Evolutionary conservation across 2,329 filamentous ascomycete genomes (phyloP), one percentile per base, ranked within the genome.

Genomic region (Zymoseptoria tritici): DNA sequence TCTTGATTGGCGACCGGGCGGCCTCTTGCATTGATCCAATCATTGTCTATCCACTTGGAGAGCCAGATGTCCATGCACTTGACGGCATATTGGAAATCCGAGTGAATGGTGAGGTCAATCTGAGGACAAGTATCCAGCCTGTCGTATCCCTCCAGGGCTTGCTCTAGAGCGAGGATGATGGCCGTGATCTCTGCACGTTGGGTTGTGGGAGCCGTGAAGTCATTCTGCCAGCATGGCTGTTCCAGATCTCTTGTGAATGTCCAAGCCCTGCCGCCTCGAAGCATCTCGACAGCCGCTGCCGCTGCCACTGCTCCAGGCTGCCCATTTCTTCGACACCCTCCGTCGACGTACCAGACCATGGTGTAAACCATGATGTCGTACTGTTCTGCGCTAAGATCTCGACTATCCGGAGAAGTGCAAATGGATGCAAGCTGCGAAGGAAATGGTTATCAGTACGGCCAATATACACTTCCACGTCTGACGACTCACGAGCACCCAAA

Each of bases 181-280:
- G 62, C 62, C 21, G 49, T 49, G 19, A 64, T 54, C 49, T 64
- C 60, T 49, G 62, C 60, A 53, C 62, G 50, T 52, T 62, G 60
- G 26, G 52, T 62, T 9, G 60, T 64, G 3, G 60, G 62, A 36
- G 22, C 20, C 22, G n/a, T 16, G 24, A 2, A 9, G 1, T 29
- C 9, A 52, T 29, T 22, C 6, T 24, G 31, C 19, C 46, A 2
- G 3, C 16, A n/a, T 16, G 9, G 20, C 31, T 19, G 9, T 46
- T 24, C 20, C 13, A 55, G 52, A 11, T 36, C 4, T 49, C 16
- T 13, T 2, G 50, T 56, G 13, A 19, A 53, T n/a, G 19, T 9
- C 2, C 16, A 9, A 13, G 36, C 11, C 8, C 24, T 6, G 20
- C 16, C 22, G 21, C 9, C 1, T 54, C 4, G 31, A 7, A 13